Conservation (phyloP, 768 basidiomycete genomes). For the Lactarius pseudohatsudake region DNA sequence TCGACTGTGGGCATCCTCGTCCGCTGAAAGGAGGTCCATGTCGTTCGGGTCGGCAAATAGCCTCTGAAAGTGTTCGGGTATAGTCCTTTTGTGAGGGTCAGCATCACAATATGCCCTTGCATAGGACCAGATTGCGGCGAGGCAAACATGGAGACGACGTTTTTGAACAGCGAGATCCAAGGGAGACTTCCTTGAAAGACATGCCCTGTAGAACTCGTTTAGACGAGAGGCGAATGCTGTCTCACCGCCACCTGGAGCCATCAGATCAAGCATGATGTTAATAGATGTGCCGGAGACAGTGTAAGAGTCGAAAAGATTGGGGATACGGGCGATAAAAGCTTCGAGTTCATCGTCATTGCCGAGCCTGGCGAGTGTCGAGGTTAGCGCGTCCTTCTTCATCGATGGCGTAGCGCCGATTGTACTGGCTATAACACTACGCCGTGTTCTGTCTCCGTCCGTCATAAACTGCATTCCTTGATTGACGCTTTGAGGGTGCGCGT, state of each 20-base stretch:
- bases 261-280: conserved; percentile 1
- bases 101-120: not conserved
- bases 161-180: not conserved
- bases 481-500: not conserved
- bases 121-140: not conserved
- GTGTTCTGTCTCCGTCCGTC: not conserved
- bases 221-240: not conserved
- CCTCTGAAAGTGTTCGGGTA: conserved; percentile 1
- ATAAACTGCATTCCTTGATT: not conserved
- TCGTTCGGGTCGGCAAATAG: not conserved
- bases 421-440: not conserved
- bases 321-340: not conserved
- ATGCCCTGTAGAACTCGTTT: not conserved
- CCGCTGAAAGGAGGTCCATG: not conserved
- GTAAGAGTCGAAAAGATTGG: not conserved
- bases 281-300: not conserved
- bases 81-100: not conserved
- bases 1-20: not conserved
- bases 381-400: not conserved
- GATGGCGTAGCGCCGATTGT: not conserved
- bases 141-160: not conserved
- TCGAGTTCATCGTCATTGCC: not conserved
- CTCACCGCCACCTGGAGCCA: not conserved
- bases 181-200: not conserved
- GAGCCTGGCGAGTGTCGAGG: not conserved